phyloP scores from a whole-genome alignment of 768 basidiomycete species.

The Rubroboletus pulcherrimus region DNA sequence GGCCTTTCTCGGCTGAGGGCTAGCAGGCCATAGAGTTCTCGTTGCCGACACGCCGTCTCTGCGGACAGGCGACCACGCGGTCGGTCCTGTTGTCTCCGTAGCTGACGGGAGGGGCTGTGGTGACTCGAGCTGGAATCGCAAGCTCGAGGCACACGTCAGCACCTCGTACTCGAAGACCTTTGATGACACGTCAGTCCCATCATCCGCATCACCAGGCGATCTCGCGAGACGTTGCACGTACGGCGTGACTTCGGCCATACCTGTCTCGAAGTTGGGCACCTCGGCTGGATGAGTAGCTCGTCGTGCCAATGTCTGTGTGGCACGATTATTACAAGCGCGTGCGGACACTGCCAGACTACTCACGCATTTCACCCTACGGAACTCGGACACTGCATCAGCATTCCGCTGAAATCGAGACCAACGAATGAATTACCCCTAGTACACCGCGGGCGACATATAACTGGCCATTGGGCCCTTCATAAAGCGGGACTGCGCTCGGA shows the following conservation, averaged over 20 bases:
- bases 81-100: neutral
- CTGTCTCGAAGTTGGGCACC: constrained; percentile 17
- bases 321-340: neutral
- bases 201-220: neutral
- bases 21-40: neutral
- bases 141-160: constrained; percentile 13
- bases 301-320: constrained; percentile 15
- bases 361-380: constrained; percentile 20
- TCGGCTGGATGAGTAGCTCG: constrained; percentile 2
- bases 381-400: constrained; percentile 1
- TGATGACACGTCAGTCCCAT: neutral
- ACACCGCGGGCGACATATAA: constrained; percentile 20
- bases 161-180: constrained; percentile 24
- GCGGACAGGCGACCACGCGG: neutral
- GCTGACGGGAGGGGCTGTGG: neutral
- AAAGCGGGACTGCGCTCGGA: constrained; percentile 15
- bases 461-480: constrained; percentile 2
- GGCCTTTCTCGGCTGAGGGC: neutral
- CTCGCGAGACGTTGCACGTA: constrained; percentile 1
- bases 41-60: neutral
- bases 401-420: neutral
- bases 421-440: constrained; percentile 7
- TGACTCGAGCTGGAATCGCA: constrained; percentile 14
- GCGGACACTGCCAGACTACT: neutral
- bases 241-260: constrained; percentile 6